phyloP scores from a whole-genome alignment of 148 eudicot species.

The Silene uniflora region DNA sequence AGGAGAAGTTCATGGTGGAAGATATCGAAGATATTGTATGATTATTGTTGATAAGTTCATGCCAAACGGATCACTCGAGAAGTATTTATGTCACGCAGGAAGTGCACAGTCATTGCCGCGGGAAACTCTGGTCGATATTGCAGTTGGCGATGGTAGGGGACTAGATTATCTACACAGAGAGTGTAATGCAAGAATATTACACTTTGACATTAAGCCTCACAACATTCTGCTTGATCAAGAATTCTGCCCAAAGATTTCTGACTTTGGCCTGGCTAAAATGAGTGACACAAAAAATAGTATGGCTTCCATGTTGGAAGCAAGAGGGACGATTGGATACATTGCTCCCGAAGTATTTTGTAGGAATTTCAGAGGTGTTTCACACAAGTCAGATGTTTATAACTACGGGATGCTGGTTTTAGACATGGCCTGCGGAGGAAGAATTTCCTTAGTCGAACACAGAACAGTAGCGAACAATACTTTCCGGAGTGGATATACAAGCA shows the following conservation, averaged over 20 bases:
- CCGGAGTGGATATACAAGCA: slow-evolving; percentile 15
- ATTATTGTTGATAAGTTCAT: too few relatives aligned
- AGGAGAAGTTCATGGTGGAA: too few relatives aligned
- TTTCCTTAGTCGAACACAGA: neutral
- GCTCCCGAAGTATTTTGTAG: too few relatives aligned
- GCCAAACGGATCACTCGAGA: slow-evolving; percentile 43
- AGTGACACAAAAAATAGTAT: slow-evolving; percentile 7
- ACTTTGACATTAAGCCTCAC: too few relatives aligned
- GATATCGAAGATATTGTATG: too few relatives aligned
- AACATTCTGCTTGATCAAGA: slow-evolving; percentile 2
- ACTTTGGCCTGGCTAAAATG: slow-evolving; percentile 20
- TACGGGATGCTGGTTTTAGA: too few relatives aligned
- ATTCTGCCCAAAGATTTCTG: too few relatives aligned
- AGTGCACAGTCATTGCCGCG: neutral
- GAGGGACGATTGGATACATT: too few relatives aligned
- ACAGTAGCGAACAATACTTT: slow-evolving; percentile 10
- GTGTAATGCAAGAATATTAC: too few relatives aligned
- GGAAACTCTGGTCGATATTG: slow-evolving; percentile 14
- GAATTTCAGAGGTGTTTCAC: slow-evolving; percentile 4
- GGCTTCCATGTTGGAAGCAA: slow-evolving; percentile 19
- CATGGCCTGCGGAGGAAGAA: slow-evolving; percentile 14
- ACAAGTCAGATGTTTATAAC: too few relatives aligned
- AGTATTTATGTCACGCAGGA: neutral
- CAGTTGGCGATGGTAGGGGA: slow-evolving; percentile 15
- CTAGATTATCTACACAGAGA: slow-evolving; percentile 17